A percentile compares a stretch with the other conserved stretches of the same genome.
Conservation (phyloP, 768 basidiomycete genomes). For the Mycena amicta region DNA sequence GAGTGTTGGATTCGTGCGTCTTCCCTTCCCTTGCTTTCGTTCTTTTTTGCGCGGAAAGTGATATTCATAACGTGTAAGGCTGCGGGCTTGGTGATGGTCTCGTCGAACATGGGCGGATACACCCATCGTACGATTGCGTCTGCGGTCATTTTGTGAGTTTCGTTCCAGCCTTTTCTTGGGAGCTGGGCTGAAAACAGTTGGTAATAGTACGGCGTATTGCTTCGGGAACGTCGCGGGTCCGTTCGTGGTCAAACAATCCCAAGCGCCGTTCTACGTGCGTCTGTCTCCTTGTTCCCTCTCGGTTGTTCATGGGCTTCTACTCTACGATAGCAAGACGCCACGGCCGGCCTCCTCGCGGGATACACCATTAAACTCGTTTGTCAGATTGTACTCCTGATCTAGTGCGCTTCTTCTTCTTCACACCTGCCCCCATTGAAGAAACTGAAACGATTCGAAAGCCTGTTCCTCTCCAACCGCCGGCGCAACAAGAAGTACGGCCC, state of each 20-base stretch:
- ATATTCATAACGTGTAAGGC: no score
- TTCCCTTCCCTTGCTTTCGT: background rate
- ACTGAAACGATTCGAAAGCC: no score
- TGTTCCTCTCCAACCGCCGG: slow-evolving; percentile 15
- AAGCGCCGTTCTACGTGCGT: slow-evolving; percentile 20
- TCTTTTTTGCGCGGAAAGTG: no score
- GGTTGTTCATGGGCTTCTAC: background rate
- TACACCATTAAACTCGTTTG: slow-evolving; percentile 24
- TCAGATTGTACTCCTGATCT: slow-evolving; percentile 16
- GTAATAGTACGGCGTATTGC: slow-evolving; percentile 19
- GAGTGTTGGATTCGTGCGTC: slow-evolving; percentile 23
- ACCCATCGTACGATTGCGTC: slow-evolving; percentile 23
- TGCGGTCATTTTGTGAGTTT: slow-evolving; percentile 17
- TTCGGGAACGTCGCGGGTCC: slow-evolving; percentile 24
- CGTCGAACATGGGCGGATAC: slow-evolving; percentile 26
- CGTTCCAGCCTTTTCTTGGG: no score
- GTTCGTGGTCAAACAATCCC: slow-evolving; percentile 24
- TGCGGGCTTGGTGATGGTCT: slow-evolving; percentile 23
- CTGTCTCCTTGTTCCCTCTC: background rate
- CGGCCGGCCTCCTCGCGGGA: slow-evolving; percentile 19
- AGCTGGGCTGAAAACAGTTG: background rate
- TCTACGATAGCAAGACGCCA: slow-evolving; percentile 18
- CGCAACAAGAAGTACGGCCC: slow-evolving; percentile 20
- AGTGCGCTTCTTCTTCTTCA: no score
- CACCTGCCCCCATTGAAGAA: no score